phyloP scores from a whole-genome alignment of 345 rosid genomes.

The Syzygium aqueum region DNA sequence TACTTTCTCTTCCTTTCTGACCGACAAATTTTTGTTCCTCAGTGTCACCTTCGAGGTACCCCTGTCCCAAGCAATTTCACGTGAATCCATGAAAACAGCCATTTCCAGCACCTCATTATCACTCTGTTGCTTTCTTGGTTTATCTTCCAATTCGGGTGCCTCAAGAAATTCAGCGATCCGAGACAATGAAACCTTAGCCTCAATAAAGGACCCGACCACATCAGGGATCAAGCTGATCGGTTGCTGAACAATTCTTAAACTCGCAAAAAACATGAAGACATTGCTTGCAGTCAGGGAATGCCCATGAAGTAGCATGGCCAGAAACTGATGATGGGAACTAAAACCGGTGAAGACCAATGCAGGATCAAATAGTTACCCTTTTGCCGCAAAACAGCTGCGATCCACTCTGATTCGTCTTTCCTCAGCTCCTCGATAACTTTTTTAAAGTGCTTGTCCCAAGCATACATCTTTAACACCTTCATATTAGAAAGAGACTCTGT shows the following conservation, averaged over 20 bases:
- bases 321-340: conserved; percentile 30
- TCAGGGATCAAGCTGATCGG: conserved; percentile 41
- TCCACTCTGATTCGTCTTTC: conserved; percentile 27
- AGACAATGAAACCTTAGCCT: conserved; percentile 37
- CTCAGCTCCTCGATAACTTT: conserved; percentile 22
- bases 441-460: conserved; percentile 49
- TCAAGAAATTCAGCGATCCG: conserved; percentile 36
- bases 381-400: conserved; percentile 8
- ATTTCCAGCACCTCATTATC: background rate
- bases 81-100: conserved; percentile 15
- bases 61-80: conserved; percentile 38
- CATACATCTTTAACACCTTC: conserved; percentile 47
- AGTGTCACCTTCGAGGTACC: conserved; percentile 18
- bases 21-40: conserved; percentile 20
- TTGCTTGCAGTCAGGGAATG: conserved; percentile 24
- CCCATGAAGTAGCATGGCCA: conserved; percentile 36
- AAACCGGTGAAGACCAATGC: conserved; percentile 32
- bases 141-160: conserved; percentile 28
- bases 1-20: conserved; percentile 28
- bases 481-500: conserved; percentile 36
- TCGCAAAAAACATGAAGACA: conserved; percentile 41
- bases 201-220: conserved; percentile 21
- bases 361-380: conserved; percentile 24
- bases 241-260: conserved; percentile 33
- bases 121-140: conserved; percentile 4